Percentiles rank a stretch among this genome's conserved stretches.
Conservation (phyloP, 2,329 filamentous ascomycete genomes). For the Aspergillus eucalypticola region DNA sequence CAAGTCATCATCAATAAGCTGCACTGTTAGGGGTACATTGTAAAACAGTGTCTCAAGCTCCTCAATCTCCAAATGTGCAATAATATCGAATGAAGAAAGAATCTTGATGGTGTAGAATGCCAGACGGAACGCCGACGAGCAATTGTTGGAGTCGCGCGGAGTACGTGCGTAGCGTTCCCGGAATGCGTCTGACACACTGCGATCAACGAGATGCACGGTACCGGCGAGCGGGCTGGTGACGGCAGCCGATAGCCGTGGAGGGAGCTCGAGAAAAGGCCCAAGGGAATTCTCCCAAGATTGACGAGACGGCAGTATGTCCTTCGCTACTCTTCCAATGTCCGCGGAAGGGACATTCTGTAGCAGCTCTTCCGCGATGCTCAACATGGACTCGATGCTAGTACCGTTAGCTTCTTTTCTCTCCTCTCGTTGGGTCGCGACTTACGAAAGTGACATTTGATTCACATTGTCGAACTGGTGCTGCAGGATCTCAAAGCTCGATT, state of each 20-base stretch:
- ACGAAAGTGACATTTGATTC: conserved; percentile 47
- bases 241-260: conserved; percentile 60
- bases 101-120: conserved; percentile 68
- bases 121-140: conserved; percentile 73
- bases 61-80: conserved; percentile 34
- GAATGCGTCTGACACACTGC: conserved; percentile 28
- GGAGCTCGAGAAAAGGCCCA: conserved; percentile 48
- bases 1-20: conserved; percentile 62
- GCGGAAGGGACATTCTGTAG: conserved; percentile 37
- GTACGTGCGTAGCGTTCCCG: conserved; percentile 34
- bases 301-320: conserved; percentile 62
- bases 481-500: conserved; percentile 55
- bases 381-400: conserved; percentile 57
- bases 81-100: conserved; percentile 47
- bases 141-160: conserved; percentile 66
- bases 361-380: conserved; percentile 55
- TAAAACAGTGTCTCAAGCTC: conserved; percentile 46
- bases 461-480: conserved; percentile 53
- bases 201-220: conserved; percentile 63
- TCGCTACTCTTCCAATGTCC: conserved; percentile 29
- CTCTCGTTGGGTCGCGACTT: conserved; percentile 24
- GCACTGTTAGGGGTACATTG: conserved; percentile 55
- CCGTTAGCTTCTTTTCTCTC: conserved; percentile 27
- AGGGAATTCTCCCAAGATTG: conserved; percentile 68
- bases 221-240: conserved; percentile 74